Evolutionary conservation across 257 asterid genomes (phyloP).

Genomic region (Misopates orontium): DNA sequence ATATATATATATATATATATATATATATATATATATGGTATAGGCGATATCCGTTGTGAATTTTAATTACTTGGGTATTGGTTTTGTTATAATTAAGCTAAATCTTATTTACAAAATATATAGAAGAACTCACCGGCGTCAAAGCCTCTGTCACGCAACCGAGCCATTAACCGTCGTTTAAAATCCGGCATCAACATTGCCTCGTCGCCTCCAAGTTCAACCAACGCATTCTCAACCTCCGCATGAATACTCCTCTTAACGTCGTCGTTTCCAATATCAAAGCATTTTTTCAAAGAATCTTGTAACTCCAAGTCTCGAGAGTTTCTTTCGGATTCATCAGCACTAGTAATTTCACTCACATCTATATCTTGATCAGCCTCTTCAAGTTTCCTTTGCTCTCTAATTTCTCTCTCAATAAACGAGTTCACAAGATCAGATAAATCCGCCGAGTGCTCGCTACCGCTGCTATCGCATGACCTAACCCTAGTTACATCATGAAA

Average conservation of each 20-base stretch:
- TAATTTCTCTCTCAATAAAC: conserved; percentile 35
- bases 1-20: too few species aligned
- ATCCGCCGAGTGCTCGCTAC: conserved; percentile 49
- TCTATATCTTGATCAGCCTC: not conserved
- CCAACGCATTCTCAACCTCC: conserved; percentile 31
- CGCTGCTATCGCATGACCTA: conserved; percentile 45
- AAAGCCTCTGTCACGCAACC: conserved; percentile 41
- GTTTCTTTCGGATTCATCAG: conserved; percentile 16
- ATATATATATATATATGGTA: too few species aligned
- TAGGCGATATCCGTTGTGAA: too few species aligned
- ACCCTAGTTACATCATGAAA: conserved; percentile 43
- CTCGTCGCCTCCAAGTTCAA: conserved; percentile 13
- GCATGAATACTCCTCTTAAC: conserved; percentile 30
- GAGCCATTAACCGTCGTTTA: conserved; percentile 38
- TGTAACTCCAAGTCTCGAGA: conserved; percentile 15
- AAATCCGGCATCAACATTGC: conserved; percentile 30
- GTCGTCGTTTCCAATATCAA: conserved; percentile 21
- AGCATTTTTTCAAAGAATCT: conserved; percentile 30
- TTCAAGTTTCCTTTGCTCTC: conserved; percentile 13
- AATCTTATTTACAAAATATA: too few species aligned
- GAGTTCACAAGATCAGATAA: conserved; percentile 47
- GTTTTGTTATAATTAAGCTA: too few species aligned
- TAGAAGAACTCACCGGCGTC: conserved; percentile 43
- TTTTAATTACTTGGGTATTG: too few species aligned
- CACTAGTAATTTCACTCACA: not conserved